Evolutionary conservation across 768 basidiomycete genomes (phyloP).

Genomic region (Mycena kentingensis): DNA sequence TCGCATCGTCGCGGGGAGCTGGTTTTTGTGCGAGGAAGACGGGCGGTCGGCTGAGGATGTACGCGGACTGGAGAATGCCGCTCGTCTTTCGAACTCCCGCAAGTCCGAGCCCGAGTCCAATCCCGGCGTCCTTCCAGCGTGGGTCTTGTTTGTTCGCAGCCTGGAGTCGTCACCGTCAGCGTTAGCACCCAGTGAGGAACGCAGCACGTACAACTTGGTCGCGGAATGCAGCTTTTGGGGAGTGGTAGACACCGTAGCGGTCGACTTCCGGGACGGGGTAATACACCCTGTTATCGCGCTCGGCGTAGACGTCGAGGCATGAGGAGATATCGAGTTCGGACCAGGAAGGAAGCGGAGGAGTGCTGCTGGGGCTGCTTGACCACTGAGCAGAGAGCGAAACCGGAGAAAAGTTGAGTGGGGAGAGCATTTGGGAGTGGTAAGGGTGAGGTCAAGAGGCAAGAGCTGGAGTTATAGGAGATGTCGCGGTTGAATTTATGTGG

Average conservation of each 20-base stretch:
- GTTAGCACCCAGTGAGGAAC: not conserved
- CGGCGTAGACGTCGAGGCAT: not conserved
- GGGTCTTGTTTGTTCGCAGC: constrained; percentile 3
- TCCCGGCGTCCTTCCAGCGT: not conserved
- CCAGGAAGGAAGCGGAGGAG: not conserved
- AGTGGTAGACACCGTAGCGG: not conserved
- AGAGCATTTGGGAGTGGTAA: constrained; percentile 4
- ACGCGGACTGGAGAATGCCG: constrained; percentile 1
- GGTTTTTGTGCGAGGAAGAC: too few species aligned
- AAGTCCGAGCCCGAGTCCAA: constrained; percentile 7
- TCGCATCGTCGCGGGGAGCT: too few species aligned
- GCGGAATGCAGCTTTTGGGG: not conserved
- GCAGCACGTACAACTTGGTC: constrained; percentile 3
- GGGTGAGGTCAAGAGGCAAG: too few species aligned
- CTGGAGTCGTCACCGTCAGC: not conserved
- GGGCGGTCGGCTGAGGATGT: not conserved
- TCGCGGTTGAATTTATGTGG: too few species aligned
- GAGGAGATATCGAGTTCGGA: not conserved
- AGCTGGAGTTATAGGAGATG: too few species aligned
- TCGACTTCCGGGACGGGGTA: not conserved
- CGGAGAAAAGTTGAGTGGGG: not conserved
- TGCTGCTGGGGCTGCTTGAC: constrained; percentile 3
- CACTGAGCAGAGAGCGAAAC: not conserved
- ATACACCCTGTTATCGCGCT: not conserved
- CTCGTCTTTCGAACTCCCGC: not conserved